phyloP scores from a whole-genome alignment of 371 early-diverging fungal species.

The Blakeslea trispora region DNA sequence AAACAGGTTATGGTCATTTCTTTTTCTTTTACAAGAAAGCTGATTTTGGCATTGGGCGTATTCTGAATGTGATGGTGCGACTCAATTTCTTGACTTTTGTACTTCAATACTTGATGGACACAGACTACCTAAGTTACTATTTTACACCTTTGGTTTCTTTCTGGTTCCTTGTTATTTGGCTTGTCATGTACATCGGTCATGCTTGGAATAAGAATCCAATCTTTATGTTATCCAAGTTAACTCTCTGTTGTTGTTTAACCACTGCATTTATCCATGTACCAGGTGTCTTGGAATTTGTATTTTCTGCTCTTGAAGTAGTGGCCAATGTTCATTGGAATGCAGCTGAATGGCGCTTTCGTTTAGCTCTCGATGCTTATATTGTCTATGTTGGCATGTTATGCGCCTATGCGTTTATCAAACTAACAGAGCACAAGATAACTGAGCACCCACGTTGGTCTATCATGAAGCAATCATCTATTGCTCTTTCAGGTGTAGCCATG shows the following conservation, averaged over 20 bases:
- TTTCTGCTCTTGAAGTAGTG: slow-evolving; percentile 38
- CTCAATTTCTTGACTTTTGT: slow-evolving; percentile 70
- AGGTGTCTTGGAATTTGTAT: slow-evolving; percentile 47
- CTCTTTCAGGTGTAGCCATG: slow-evolving; percentile 38
- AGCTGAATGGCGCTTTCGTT: slow-evolving; percentile 67
- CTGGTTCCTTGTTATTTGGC: slow-evolving; percentile 73
- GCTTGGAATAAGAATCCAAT: slow-evolving; percentile 43
- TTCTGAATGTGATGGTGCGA: slow-evolving; percentile 65
- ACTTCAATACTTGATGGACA: slow-evolving; percentile 69
- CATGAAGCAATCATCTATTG: slow-evolving; percentile 32
- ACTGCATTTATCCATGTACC: slow-evolving; percentile 43
- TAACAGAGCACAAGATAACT: slow-evolving; percentile 36
- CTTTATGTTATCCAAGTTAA: slow-evolving; percentile 56
- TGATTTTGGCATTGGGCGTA: slow-evolving; percentile 63
- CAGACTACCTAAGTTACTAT: slow-evolving; percentile 73
- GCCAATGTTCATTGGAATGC: slow-evolving; percentile 60
- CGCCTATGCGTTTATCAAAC: slow-evolving; percentile 50
- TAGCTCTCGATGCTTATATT: slow-evolving; percentile 62
- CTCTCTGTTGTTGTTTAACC: slow-evolving; percentile 37
- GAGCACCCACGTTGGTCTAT: slow-evolving; percentile 41
- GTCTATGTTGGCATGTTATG: slow-evolving; percentile 64
- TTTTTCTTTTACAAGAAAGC: slow-evolving; percentile 70
- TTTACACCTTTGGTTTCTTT: slow-evolving; percentile 79
- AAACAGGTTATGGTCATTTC: slow-evolving; percentile 82
- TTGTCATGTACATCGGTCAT: slow-evolving; percentile 61